phyloP scores from a whole-genome alignment of 768 basidiomycete genomes.

The Tephrocybe sp. region DNA sequence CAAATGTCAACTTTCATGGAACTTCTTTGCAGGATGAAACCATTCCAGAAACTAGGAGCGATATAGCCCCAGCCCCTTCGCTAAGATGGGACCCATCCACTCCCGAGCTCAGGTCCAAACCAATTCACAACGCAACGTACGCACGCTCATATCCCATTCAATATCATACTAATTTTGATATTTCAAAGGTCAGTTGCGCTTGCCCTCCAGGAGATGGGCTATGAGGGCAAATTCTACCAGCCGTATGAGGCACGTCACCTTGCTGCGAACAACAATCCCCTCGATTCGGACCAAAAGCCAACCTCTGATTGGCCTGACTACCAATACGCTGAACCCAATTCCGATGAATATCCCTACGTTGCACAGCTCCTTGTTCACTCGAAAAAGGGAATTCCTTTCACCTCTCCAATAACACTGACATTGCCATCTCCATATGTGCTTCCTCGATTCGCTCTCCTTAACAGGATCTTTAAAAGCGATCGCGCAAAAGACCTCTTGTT shows the following conservation, averaged over 20 bases:
- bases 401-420: constrained; percentile 7
- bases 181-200: constrained; percentile 10
- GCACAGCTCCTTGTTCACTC: neutral
- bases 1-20: neutral
- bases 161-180: neutral
- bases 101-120: neutral
- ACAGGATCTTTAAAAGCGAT: neutral
- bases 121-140: constrained; percentile 5
- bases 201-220: neutral
- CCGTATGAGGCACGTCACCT: neutral
- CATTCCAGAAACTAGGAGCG: neutral
- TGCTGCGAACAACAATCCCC: neutral
- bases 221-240: neutral
- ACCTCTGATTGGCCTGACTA: neutral
- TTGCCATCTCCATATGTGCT: constrained; percentile 14
- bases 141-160: neutral
- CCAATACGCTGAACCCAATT: neutral
- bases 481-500: constrained; percentile 6
- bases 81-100: neutral
- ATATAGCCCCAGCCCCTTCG: neutral
- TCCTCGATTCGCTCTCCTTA: constrained; percentile 9
- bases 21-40: neutral
- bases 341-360: neutral
- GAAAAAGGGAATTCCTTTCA: neutral
- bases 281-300: neutral